Conservation (phyloP, 139 green algal genomes). For the Chlamydomonas schloesseri region DNA sequence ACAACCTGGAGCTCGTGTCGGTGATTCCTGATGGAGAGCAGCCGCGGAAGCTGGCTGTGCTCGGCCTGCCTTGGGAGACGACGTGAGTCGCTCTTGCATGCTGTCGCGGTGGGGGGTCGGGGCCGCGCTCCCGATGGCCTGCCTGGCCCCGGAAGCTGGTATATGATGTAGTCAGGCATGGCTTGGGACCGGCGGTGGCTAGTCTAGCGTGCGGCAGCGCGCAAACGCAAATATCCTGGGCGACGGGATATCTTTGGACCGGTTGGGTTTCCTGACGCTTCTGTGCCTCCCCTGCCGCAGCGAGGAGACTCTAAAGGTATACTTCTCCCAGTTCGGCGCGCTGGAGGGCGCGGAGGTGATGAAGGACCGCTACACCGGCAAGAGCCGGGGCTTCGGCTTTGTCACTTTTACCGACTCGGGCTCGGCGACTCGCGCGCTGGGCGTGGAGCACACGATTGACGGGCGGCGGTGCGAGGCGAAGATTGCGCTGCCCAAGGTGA, state of each 20-base stretch:
- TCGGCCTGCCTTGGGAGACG: constrained; percentile 87
- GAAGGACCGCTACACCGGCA: constrained; percentile 78
- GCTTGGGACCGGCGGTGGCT: too few relatives aligned
- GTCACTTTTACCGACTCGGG: constrained; percentile 67
- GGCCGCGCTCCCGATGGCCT: too few relatives aligned
- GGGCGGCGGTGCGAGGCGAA: constrained; percentile 85
- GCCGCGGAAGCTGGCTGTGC: constrained; percentile 73
- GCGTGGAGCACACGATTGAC: constrained; percentile 76
- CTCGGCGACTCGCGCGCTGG: constrained; percentile 59
- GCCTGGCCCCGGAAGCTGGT: too few relatives aligned
- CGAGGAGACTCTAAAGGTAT: constrained; percentile 75
- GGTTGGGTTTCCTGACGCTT: not conserved
- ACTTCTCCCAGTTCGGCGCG: constrained; percentile 82
- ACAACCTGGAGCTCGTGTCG: constrained; percentile 11
- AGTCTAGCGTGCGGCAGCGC: too few relatives aligned
- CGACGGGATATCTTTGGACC: not conserved
- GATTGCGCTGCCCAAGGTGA: constrained; percentile 81
- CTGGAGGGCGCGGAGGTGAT: constrained; percentile 84
- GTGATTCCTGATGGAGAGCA: constrained; percentile 44
- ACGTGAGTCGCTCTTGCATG: constrained; percentile 41
- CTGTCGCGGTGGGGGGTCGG: not conserved
- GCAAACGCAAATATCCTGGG: too few relatives aligned
- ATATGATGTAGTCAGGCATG: too few relatives aligned
- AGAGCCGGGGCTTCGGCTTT: constrained; percentile 75
- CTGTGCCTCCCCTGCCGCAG: constrained; percentile 21